Evolutionary conservation across 1,284 basidiomycete species (phyloP).

Genomic region (Apiotrichum montevideense): DNA sequence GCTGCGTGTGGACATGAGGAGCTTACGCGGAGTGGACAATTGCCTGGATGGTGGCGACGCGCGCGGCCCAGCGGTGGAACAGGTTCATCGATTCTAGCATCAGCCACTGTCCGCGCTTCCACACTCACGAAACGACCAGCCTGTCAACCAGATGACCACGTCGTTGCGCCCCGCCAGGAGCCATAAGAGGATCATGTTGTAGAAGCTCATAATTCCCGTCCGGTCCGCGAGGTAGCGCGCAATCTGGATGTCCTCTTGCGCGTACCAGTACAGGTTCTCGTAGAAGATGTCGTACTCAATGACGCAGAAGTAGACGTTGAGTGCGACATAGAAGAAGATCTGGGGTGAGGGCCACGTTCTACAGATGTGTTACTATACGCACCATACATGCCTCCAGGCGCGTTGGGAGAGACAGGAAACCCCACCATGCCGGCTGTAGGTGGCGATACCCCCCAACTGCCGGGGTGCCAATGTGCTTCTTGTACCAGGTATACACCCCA

Average conservation of each 20-base stretch:
- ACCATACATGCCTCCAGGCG: conserved; percentile 23
- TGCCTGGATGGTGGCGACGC: conserved; percentile 20
- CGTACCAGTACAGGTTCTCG: conserved; percentile 18
- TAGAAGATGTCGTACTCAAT: conserved; percentile 54
- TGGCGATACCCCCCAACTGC: conserved; percentile 21
- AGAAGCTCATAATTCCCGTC: conserved; percentile 28
- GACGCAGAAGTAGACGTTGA: conserved; percentile 40
- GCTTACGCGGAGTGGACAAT: conserved; percentile 24
- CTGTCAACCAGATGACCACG: conserved; percentile 30
- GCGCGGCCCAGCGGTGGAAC: conserved; percentile 29
- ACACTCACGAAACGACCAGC: conserved; percentile 27
- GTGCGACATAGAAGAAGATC: conserved; percentile 21
- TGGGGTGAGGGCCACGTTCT: background rate
- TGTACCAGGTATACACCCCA: conserved; percentile 11
- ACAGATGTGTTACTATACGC: background rate
- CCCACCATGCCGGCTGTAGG: conserved; percentile 18
- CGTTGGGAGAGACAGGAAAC: conserved; percentile 20
- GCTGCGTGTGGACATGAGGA: background rate
- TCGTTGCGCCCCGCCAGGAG: conserved; percentile 26
- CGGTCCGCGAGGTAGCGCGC: conserved; percentile 23
- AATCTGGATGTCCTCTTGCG: conserved; percentile 9
- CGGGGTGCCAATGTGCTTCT: conserved; percentile 17
- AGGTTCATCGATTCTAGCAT: conserved; percentile 15
- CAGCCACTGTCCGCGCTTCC: background rate
- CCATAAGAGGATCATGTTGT: conserved; percentile 26